Conservation (phyloP, 1,284 basidiomycete species). For the Acaromyces ingoldii region DNA sequence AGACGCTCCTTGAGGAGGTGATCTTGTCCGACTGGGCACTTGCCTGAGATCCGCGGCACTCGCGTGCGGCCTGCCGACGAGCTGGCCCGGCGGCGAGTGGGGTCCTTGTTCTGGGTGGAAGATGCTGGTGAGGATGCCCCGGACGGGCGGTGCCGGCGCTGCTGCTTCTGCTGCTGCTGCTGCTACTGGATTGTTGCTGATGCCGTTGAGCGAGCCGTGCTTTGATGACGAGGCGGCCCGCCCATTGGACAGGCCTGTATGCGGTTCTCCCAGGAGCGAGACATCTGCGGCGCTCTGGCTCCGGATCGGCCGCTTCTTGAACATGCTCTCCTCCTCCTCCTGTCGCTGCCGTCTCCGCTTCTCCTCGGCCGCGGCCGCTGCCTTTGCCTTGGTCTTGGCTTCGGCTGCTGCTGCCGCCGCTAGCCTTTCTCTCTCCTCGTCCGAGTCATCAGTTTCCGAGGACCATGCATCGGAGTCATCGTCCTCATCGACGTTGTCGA, state of each 20-base stretch:
- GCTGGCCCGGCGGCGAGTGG: constrained; percentile 36
- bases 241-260: no score
- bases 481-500: no score
- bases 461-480: no score
- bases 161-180: not conserved
- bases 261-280: constrained; percentile 13
- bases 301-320: constrained; percentile 66
- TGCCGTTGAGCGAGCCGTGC: constrained; percentile 15
- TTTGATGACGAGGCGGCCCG: constrained; percentile 12
- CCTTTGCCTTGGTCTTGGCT: not conserved
- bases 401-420: no score
- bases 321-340: constrained; percentile 62
- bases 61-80: constrained; percentile 36
- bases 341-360: constrained; percentile 14
- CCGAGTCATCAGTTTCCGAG: no score
- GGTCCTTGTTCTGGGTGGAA: constrained; percentile 44
- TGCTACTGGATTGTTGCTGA: not conserved
- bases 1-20: no score
- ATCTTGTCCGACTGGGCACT: not conserved
- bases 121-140: constrained; percentile 44
- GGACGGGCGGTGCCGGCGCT: constrained; percentile 17
- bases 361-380: constrained; percentile 2
- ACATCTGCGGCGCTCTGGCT: constrained; percentile 46
- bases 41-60: constrained; percentile 34
- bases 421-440: no score